These are phyloP conservation scores for Leishmania martiniquensis DNA, from an alignment of 208 protist species.

Conservation along the genomic window DNA sequence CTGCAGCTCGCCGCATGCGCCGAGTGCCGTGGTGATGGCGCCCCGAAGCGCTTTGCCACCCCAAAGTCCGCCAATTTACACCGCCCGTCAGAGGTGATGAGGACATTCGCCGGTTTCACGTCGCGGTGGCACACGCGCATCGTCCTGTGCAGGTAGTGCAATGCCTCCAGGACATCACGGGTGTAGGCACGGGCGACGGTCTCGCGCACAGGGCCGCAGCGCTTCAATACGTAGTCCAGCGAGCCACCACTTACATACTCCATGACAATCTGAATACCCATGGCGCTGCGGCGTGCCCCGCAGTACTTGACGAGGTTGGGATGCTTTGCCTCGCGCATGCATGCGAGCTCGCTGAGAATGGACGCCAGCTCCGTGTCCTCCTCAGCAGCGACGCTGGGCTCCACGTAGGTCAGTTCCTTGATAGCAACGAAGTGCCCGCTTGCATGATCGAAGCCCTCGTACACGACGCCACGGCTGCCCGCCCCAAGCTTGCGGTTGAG, in stretches of 20 bases:
- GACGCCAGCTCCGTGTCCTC: constrained; percentile 33
- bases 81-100: constrained; percentile 81
- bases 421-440: constrained; percentile 85
- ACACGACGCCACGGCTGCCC: constrained; percentile 79
- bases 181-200: constrained; percentile 74
- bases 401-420: constrained; percentile 83
- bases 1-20: not conserved
- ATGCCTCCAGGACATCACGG: constrained; percentile 72
- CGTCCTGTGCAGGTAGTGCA: constrained; percentile 83
- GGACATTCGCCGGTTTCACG: constrained; percentile 92
- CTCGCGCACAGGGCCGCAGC: constrained; percentile 69
- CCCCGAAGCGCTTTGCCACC: constrained; percentile 63
- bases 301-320: constrained; percentile 85
- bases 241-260: constrained; percentile 89
- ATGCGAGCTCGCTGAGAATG: constrained; percentile 75
- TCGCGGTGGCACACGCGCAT: constrained; percentile 90
- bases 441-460: constrained; percentile 84
- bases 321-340: constrained; percentile 78
- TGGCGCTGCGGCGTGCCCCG: constrained; percentile 64
- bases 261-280: constrained; percentile 89
- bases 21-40: constrained; percentile 6
- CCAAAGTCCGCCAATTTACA: constrained; percentile 94
- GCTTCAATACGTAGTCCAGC: constrained; percentile 69
- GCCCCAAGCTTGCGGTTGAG: constrained; percentile 80
- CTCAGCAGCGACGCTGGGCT: constrained; percentile 26